Evolutionary conservation across 805 yeast genomes (phyloP), one percentile per base, ranked within the genome.

Genomic region (Metschnikowia noctiluminum): DNA sequence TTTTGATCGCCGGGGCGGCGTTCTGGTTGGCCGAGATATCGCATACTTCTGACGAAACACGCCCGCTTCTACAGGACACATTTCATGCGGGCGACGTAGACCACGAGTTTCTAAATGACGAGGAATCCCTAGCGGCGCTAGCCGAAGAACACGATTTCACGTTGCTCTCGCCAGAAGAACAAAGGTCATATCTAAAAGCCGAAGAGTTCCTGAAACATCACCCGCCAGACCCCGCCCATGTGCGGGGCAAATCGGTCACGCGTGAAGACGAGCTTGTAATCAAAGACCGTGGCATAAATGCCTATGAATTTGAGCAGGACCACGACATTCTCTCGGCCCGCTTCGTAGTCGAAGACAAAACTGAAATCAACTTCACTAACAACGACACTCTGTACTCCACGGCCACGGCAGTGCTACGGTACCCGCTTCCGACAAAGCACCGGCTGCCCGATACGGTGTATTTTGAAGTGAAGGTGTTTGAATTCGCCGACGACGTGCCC

Each of bases 381-480:
- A 71, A 71, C 50, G 73, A 68, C 46, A 45, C 60, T 9, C 71
- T 76, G 7, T 73, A 70, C 57, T 64, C 71, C 11, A 70, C 75
- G 1, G 64, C 70, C 13, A 69, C 77, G 1, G 55, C 75, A n/a
- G 64, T 64, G 26, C 58, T 73, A 35, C 72, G 72, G 54, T 69
- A 63, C 41, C 62, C 74, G 10, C 60, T 71, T 36, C 77, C 77
- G 5, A 65, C 66, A 1, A 66, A 62, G 43, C 62, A 65, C 52
- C 48, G 76, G 74, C 41, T 54, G 16, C 48, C 57, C 9, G 76
- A 73, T 51, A 67, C 70, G 15, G 79, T 84, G 8, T 87, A 87
- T 61, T 87, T 84, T 61, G 95, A 87, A 63, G 56, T 67, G 7
- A 73, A 73, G 50, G 62, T 73, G 8, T 73, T 62, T 54, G 77